These are phyloP conservation scores for Exidia glandulosa DNA, from an alignment of 768 basidiomycete species.

Conservation along the genomic window DNA sequence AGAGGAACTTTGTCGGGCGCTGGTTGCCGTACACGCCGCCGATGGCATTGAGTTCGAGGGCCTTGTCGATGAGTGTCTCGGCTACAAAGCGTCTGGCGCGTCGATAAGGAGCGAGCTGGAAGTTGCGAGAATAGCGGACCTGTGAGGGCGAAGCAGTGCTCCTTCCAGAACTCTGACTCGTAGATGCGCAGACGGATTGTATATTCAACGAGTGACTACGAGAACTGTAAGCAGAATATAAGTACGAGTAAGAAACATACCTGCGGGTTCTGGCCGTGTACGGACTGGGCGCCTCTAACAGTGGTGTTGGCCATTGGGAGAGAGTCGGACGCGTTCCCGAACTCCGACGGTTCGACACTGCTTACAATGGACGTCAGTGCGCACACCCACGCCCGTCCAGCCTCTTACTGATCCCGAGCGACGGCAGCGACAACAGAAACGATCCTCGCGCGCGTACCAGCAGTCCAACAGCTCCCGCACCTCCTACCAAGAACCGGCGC, in stretches of 20 bases:
- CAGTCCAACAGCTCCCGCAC: neutral
- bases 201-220: conserved; percentile 86
- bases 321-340: neutral
- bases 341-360: neutral
- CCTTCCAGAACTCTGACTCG: conserved; percentile 93
- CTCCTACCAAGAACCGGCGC: neutral
- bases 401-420: neutral
- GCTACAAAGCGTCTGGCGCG: conserved; percentile 41
- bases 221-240: conserved; percentile 13
- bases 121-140: conserved; percentile 34
- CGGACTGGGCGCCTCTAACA: conserved; percentile 72
- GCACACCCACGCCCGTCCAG: neutral
- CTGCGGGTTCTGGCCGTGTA: conserved; percentile 97
- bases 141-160: conserved; percentile 95
- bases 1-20: conserved; percentile 87
- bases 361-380: neutral
- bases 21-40: conserved; percentile 96
- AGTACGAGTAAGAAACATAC: conserved; percentile 27
- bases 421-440: neutral
- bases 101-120: conserved; percentile 3
- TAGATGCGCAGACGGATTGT: conserved; percentile 94
- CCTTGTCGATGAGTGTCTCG: conserved; percentile 87
- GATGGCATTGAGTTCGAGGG: conserved; percentile 67
- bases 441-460: neutral
- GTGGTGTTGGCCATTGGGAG: conserved; percentile 82